These are phyloP conservation scores for Sporopachydermia quercuum DNA, from an alignment of 805 yeast species.

Conservation along the genomic window DNA sequence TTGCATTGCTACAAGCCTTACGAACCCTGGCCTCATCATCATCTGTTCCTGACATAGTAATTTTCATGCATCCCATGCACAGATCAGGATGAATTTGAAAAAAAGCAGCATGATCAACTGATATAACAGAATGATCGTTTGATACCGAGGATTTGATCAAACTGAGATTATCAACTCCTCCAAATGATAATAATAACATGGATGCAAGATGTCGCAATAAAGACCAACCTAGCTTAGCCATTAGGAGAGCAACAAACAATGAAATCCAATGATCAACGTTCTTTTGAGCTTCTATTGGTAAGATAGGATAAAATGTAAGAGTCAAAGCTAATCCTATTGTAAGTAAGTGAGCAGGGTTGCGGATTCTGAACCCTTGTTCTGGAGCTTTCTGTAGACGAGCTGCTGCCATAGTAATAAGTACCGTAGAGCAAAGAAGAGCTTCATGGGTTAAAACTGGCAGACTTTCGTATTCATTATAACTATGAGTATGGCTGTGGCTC, in stretches of 20 bases:
- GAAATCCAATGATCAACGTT: not conserved
- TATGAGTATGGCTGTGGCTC: not conserved
- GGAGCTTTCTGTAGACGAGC: not conserved
- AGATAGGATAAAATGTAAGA: not conserved
- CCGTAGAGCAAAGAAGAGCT: not conserved
- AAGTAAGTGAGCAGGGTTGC: not conserved
- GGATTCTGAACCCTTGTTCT: not conserved
- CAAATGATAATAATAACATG: conserved; percentile 28
- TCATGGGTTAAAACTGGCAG: not conserved
- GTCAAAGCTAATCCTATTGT: not conserved
- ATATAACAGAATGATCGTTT: conserved; percentile 14
- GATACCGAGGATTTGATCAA: conserved; percentile 14
- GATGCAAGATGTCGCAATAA: conserved; percentile 25
- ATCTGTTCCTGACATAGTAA: conserved; percentile 18
- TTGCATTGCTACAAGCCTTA: conserved; percentile 3
- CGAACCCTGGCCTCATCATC: conserved; percentile 19
- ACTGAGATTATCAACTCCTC: conserved; percentile 20
- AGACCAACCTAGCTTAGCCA: conserved; percentile 13
- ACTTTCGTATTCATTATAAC: not conserved
- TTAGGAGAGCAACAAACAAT: not conserved
- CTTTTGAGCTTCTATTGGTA: not conserved
- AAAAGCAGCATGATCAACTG: conserved; percentile 18
- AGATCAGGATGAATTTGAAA: conserved; percentile 30
- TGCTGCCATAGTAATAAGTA: not conserved
- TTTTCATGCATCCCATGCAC: conserved; percentile 23